A percentile compares a stretch with the other conserved stretches of the same genome.
Conservation (phyloP, 2,329 filamentous ascomycete species). For the Hypoxylon sp. region DNA sequence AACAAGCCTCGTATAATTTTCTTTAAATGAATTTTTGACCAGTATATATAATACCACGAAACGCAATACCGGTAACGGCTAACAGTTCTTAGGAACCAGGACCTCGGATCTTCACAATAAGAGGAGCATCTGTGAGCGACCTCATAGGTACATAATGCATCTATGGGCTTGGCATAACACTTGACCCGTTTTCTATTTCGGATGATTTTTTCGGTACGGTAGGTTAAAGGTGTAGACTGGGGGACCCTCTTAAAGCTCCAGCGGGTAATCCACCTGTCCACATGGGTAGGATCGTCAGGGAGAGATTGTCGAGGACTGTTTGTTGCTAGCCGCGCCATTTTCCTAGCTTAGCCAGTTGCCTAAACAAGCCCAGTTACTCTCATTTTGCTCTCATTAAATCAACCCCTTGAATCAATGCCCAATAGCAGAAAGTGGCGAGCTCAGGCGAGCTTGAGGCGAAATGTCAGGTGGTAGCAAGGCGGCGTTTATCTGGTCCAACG, state of each 20-base stretch:
- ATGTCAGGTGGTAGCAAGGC: constrained; percentile 21
- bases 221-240: constrained; percentile 22
- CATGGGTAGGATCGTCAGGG: constrained; percentile 42
- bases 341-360: constrained; percentile 28
- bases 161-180: constrained; percentile 37
- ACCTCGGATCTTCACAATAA: constrained; percentile 15
- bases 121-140: constrained; percentile 13
- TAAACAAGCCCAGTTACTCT: constrained; percentile 27
- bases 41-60: neutral
- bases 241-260: constrained; percentile 25
- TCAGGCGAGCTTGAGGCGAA: constrained; percentile 15
- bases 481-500: constrained; percentile 34
- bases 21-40: neutral
- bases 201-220: constrained; percentile 28
- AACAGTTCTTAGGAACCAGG: neutral
- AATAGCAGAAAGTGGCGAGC: constrained; percentile 19
- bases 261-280: constrained; percentile 30
- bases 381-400: constrained; percentile 34
- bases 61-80: neutral
- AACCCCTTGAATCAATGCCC: constrained; percentile 20
- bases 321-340: constrained; percentile 33
- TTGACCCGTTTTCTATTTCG: constrained; percentile 46
- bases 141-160: constrained; percentile 9
- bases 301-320: constrained; percentile 35
- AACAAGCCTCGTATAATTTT: neutral